Evolutionary conservation across 495 filamentous ascomycete species (phyloP), one percentile per base, ranked within the genome.

Genomic region (Aspergillus diversus): DNA sequence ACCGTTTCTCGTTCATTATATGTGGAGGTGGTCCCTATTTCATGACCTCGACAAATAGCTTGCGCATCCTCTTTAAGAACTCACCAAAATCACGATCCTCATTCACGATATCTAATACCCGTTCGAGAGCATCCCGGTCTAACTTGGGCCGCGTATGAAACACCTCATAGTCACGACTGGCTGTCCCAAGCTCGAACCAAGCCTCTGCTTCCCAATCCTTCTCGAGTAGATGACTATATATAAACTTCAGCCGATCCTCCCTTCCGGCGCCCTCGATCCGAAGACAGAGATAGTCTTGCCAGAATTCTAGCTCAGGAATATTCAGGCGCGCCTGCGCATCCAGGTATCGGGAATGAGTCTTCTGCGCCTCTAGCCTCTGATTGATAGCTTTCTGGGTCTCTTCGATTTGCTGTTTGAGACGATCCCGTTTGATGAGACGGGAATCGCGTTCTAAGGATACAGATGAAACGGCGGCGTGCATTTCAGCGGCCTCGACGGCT

Each of bases 31-130:
- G 48, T 39, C 9, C 27, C 32, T 64, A 86, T 67, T 85, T 87
- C 76, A 87, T 70, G 1, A 74, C 77, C 57, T 84, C 83, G 5
- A 85, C 78, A 75, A 99, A 97, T 48, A 97, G 66, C 66, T 89
- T 90, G 71, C 95, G 86, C 93, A 99, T 99, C 17, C 90, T 90
- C 80, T 96, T 97, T 61, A 98, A 76, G 65, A 97, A 86, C 31
- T 82, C 80, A 3, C 86, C 86, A 70, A 99, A 81, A 68, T 97
- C 91, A 68, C 93, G 83, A 54, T 84, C 89, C 76, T 97, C 92
- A 67, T 97, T 97, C 46, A 82, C 67, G 60, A 78, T 69, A 57
- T 96, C 92, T 13, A 95, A 75, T 50, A 90, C 86, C 63, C 80
- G 76, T 51, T 93, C 89, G 47, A 97, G 80, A 62, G 86, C 84